phyloP scores from a whole-genome alignment of 2,329 filamentous ascomycete genomes.

The Cytospora leucostoma region DNA sequence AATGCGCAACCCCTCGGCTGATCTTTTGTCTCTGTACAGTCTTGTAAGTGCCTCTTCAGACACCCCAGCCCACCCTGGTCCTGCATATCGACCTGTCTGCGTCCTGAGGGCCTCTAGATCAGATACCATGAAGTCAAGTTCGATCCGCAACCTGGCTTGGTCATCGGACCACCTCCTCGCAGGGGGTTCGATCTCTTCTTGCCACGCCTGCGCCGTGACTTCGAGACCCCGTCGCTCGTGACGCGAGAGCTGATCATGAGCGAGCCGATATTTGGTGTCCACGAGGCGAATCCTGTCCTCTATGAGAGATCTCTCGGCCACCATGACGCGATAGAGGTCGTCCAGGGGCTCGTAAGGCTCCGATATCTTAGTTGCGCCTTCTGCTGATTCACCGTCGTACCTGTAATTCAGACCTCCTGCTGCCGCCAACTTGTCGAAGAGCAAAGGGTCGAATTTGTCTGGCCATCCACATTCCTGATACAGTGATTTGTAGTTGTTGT shows the following conservation, averaged over 20 bases:
- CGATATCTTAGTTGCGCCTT: background rate
- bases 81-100: background rate
- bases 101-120: background rate
- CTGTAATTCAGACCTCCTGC: background rate
- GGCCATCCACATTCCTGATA: constrained; percentile 2
- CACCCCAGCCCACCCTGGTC: background rate
- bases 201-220: background rate
- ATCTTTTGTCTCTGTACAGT: background rate
- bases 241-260: background rate
- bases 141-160: background rate
- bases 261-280: background rate
- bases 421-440: background rate
- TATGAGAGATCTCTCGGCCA: background rate
- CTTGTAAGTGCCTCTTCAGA: background rate
- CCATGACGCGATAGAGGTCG: background rate
- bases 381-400: background rate
- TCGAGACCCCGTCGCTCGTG: background rate
- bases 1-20: background rate
- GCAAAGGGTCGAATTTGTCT: background rate
- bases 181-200: background rate
- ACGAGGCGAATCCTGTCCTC: background rate
- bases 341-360: background rate
- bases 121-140: background rate
- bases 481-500: background rate
- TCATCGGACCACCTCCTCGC: background rate